phyloP scores from a whole-genome alignment of 345 rosid genomes.

The Heritiera littoralis region DNA sequence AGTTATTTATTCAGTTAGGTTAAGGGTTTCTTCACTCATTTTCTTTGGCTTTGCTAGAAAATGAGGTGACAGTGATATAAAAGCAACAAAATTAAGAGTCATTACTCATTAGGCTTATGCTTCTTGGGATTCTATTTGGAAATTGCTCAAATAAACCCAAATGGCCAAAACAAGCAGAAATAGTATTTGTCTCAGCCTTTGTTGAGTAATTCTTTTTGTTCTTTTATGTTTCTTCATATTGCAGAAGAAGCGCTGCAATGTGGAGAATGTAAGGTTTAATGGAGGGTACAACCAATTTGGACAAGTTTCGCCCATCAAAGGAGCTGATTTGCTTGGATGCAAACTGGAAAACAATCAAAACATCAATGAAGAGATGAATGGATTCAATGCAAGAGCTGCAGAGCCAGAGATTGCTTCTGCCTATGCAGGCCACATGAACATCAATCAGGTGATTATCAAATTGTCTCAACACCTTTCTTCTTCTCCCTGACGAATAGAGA shows the following conservation, averaged over 20 bases:
- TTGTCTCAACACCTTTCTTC: neutral
- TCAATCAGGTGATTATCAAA: conserved; percentile 27
- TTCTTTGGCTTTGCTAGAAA: neutral
- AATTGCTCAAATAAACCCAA: neutral
- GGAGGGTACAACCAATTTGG: conserved; percentile 2
- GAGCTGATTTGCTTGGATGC: conserved; percentile 28
- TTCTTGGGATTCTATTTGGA: neutral
- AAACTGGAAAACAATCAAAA: conserved; percentile 23
- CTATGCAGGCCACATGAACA: conserved; percentile 24
- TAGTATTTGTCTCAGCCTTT: no score
- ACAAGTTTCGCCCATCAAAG: conserved; percentile 9
- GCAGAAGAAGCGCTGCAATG: conserved; percentile 56
- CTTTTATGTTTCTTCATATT: no score
- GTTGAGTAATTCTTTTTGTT: no score
- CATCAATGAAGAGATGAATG: conserved; percentile 21
- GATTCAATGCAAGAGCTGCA: conserved; percentile 25
- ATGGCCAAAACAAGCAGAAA: neutral
- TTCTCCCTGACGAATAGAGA: neutral
- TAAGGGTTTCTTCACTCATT: neutral
- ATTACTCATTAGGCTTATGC: neutral
- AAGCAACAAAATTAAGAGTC: neutral
- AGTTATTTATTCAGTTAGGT: neutral
- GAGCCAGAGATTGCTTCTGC: conserved; percentile 24
- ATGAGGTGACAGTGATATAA: neutral
- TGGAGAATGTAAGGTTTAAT: conserved; percentile 22